These are phyloP conservation scores for Lentinula aciculospora DNA, from an alignment of 768 basidiomycete genomes.

Conservation along the genomic window DNA sequence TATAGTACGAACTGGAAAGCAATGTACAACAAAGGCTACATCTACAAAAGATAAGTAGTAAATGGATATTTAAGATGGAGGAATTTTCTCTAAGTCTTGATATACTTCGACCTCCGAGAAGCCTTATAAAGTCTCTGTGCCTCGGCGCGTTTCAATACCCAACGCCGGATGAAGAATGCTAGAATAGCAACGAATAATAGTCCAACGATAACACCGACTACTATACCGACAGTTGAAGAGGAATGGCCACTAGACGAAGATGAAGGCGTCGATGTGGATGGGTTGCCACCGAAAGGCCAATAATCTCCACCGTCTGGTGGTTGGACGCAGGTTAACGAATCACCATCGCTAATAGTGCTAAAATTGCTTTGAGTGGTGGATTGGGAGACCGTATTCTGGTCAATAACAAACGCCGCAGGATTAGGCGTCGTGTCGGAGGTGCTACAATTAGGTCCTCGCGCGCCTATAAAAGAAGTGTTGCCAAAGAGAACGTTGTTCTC, in stretches of 20 bases:
- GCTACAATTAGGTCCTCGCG: constrained; percentile 61
- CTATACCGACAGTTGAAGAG: constrained; percentile 40
- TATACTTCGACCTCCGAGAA: background rate
- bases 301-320: constrained; percentile 64
- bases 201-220: background rate
- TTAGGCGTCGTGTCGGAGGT: constrained; percentile 39
- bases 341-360: constrained; percentile 41
- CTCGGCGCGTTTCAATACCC: background rate
- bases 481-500: constrained; percentile 54
- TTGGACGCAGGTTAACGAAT: constrained; percentile 59
- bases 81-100: background rate
- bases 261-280: constrained; percentile 23
- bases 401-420: constrained; percentile 57
- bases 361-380: constrained; percentile 51
- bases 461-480: constrained; percentile 74
- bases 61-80: background rate
- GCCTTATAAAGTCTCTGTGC: background rate
- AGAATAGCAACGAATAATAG: background rate
- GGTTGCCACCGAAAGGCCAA: constrained; percentile 66
- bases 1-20: background rate
- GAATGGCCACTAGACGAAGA: constrained; percentile 18
- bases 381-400: constrained; percentile 31
- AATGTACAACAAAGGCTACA: background rate
- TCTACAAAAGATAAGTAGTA: background rate
- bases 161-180: constrained; percentile 22